Evolutionary conservation across 139 green algal genomes (phyloP).

Genomic region (Trebouxia sp.): DNA sequence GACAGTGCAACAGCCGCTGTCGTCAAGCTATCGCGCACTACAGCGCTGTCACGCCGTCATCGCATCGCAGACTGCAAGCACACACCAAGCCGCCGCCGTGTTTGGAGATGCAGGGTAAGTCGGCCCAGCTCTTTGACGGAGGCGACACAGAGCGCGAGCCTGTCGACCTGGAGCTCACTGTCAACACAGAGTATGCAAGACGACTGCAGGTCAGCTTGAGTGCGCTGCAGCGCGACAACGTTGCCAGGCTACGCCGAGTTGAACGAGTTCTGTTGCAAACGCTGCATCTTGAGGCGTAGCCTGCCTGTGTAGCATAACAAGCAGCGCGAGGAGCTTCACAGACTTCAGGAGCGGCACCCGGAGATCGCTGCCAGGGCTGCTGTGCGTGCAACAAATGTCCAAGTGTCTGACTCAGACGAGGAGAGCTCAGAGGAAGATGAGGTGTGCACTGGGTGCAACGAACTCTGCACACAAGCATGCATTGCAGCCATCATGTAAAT

Average conservation of each 20-base stretch:
- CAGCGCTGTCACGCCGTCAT: not conserved
- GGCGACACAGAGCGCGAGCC: not conserved
- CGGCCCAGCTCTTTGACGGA: conserved; percentile 11
- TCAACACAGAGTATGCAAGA: not conserved
- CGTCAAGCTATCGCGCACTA: too few relatives aligned
- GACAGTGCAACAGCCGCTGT: too few relatives aligned
- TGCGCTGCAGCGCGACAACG: too few relatives aligned
- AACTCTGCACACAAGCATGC: too few relatives aligned
- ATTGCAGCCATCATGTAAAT: too few relatives aligned
- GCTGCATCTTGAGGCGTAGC: not conserved
- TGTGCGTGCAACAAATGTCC: not conserved
- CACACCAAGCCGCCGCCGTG: too few relatives aligned
- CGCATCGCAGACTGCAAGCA: too few relatives aligned
- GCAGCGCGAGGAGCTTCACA: conserved; percentile 14
- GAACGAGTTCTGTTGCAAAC: not conserved
- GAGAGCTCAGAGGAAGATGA: conserved; percentile 23
- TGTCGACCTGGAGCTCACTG: not conserved
- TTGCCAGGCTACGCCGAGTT: too few relatives aligned
- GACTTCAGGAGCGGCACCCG: conserved; percentile 1
- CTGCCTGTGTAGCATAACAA: conserved; percentile 17
- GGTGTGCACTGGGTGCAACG: too few relatives aligned
- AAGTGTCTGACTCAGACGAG: not conserved
- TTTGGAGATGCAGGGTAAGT: not conserved
- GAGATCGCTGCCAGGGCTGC: not conserved
- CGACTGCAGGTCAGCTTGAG: not conserved